Evolutionary conservation across 495 filamentous ascomycete genomes (phyloP).

Genomic region (Clavariopsis aquatica): DNA sequence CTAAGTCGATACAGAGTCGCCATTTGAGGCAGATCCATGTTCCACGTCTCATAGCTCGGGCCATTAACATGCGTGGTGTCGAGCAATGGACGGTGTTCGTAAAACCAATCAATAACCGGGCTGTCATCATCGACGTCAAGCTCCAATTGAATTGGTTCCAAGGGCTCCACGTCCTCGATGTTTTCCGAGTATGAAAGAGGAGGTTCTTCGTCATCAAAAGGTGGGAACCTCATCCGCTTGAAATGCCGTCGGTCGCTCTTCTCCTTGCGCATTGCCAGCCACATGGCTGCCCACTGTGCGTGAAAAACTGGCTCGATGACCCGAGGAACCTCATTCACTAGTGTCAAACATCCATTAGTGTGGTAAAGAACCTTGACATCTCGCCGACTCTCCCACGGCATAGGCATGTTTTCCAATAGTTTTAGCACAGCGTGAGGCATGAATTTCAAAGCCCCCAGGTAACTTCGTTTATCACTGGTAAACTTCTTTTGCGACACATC

Average conservation of each 20-base stretch:
- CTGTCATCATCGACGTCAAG: slow-evolving; percentile 93
- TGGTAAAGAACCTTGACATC: slow-evolving; percentile 99
- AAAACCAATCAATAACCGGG: slow-evolving; percentile 94
- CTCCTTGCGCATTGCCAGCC: slow-evolving; percentile 96
- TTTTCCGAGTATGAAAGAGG: slow-evolving; percentile 98
- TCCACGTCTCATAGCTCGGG: slow-evolving; percentile 96
- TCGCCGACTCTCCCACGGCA: slow-evolving; percentile 96
- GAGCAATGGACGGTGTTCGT: slow-evolving; percentile 87
- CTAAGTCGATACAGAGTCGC: slow-evolving; percentile 90
- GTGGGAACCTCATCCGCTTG: slow-evolving; percentile 98
- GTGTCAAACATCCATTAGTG: slow-evolving; percentile 93
- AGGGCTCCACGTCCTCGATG: slow-evolving; percentile 95
- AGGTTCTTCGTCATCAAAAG: slow-evolving; percentile 98
- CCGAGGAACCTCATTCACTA: slow-evolving; percentile 95
- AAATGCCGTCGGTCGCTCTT: slow-evolving; percentile 96
- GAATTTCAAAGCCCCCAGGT: slow-evolving; percentile 96
- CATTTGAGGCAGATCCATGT: slow-evolving; percentile 92
- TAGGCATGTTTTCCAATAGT: slow-evolving; percentile 99
- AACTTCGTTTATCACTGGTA: slow-evolving; percentile 97
- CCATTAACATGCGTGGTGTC: slow-evolving; percentile 96
- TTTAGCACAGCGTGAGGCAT: slow-evolving; percentile 99
- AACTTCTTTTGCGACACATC: slow-evolving; percentile 99
- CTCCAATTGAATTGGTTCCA: slow-evolving; percentile 99
- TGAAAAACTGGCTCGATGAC: slow-evolving; percentile 99
- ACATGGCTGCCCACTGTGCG: slow-evolving; percentile 99